Conservation (phyloP, 139 green algal species). For the Coelastrella sp. region DNA sequence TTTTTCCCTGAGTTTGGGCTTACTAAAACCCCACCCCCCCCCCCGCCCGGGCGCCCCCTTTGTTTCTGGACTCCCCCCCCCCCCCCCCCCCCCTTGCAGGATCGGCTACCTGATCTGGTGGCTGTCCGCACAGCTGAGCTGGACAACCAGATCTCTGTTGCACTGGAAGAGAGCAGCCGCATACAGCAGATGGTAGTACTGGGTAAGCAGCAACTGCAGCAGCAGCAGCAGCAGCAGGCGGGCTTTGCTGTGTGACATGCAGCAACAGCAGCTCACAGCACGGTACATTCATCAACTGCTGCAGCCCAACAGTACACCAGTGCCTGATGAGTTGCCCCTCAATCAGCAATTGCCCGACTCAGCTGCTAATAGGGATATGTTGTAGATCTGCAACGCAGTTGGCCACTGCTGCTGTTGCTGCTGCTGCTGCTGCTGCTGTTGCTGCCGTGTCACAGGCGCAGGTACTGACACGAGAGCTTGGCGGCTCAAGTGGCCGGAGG, state of each 20-base stretch:
- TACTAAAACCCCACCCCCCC: neutral
- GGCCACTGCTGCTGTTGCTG: neutral
- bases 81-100: neutral
- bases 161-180: neutral
- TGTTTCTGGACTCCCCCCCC: neutral
- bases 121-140: slow-evolving; percentile 29
- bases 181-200: neutral
- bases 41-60: too few species aligned
- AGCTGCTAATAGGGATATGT: too few species aligned
- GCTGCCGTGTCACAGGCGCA: neutral
- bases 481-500: slow-evolving; percentile 6
- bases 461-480: slow-evolving; percentile 37
- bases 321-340: neutral
- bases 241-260: too few species aligned
- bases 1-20: neutral
- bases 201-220: neutral
- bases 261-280: neutral
- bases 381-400: neutral
- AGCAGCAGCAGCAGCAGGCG: too few species aligned
- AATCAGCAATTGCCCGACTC: neutral
- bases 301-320: neutral
- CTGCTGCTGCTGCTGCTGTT: slow-evolving; percentile 32
- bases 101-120: neutral
- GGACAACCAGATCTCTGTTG: slow-evolving; percentile 1
- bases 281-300: neutral